Evolutionary conservation across 78 protist species (phyloP), one percentile per base, ranked within the genome.

Genomic region (Dictyostelium capitatum): DNA sequence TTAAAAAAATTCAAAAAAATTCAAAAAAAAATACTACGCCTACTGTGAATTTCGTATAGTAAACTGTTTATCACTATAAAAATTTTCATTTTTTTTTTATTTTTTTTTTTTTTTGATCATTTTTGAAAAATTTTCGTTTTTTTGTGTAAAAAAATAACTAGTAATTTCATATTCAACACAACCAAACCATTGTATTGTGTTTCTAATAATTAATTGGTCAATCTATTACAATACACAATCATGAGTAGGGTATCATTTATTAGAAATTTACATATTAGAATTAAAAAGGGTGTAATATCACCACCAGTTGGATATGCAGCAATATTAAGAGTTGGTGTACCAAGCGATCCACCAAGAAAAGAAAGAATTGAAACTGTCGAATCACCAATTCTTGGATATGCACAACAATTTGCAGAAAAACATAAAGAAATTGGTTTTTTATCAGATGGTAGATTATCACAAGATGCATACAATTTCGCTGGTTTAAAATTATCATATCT

Each of bases 391-490:
- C 37, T 56, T 8, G 6, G 30, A 9, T 87, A 64, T 64, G 93
- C 93, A 23, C 47, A 67, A 54, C 79, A 87, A 8, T 87, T 87
- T 77, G 93, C 93, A 47, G 37, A 70, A 10, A 56, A 20, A n/a
- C 82, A 87, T 64, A 50, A 41, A 48, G 84, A 74, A 50, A 48
- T 87, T 30, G 93, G 93, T 6, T 87, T 77, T 43, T 17, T 87
- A 17, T 7, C 56, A 28, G 67, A 51, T 15, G 43, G 67, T 62
- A 51, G 93, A 20, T 28, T 87, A 43, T 53, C 79, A 23, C 84
- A 74, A 43, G 93, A 87, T 56, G 51, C 93, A 56, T 77, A 59
- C 84, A 87, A 74, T 70, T 87, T 25, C 51, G 78, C 84, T 20
- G 28, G 80, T 28, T 48, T 65, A 20, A 87, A 87, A 62, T 15